phyloP scores from a whole-genome alignment of 148 eudicot genomes.

The Chenopodium formosanum region DNA sequence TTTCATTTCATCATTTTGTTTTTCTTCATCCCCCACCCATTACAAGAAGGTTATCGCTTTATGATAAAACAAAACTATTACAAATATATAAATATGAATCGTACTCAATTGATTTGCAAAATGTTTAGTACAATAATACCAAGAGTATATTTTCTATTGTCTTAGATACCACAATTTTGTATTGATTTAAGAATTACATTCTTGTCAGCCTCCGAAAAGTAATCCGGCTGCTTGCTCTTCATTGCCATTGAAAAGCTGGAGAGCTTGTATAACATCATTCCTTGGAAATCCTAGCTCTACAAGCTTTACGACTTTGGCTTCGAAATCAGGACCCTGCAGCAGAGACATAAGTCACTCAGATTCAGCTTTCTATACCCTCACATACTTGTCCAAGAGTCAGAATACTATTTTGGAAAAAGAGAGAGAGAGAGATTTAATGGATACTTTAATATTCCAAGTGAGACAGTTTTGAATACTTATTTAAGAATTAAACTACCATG shows the following conservation, averaged over 20 bases:
- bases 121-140: not conserved
- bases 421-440: too few relatives aligned
- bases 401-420: too few relatives aligned
- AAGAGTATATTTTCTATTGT: conserved; percentile 1
- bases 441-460: not conserved
- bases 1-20: not conserved
- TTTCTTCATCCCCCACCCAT: not conserved
- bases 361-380: too few relatives aligned
- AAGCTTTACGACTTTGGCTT: conserved; percentile 83
- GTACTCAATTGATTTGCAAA: conserved; percentile 1
- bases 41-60: not conserved
- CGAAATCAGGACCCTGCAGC: conserved; percentile 76
- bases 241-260: conserved; percentile 66
- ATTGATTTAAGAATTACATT: too few relatives aligned
- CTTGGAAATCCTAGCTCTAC: conserved; percentile 87
- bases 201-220: conserved; percentile 70
- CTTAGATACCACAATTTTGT: not conserved
- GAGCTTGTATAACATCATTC: conserved; percentile 71
- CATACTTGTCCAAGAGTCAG: not conserved
- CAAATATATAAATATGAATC: not conserved
- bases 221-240: conserved; percentile 90
- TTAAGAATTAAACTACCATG: too few relatives aligned
- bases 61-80: not conserved
- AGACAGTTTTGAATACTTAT: not conserved
- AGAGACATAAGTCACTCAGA: not conserved